A percentile compares a stretch with the other conserved stretches of the same genome.
Conservation (phyloP, 768 basidiomycete genomes). For the Pleurotus sapidus region DNA sequence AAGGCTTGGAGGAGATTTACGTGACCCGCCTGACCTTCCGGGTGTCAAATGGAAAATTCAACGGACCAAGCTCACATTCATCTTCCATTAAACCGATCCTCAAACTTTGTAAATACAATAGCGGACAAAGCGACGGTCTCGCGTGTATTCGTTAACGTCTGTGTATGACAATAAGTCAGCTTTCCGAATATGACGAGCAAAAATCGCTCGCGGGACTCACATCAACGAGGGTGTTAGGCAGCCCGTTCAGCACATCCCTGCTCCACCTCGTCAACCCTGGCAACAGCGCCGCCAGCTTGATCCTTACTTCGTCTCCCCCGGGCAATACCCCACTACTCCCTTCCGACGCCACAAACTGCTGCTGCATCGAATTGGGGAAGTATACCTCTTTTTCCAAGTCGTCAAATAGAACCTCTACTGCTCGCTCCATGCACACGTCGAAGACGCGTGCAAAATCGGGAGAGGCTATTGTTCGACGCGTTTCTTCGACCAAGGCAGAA, state of each 20-base stretch:
- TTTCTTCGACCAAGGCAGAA: conserved; percentile 63
- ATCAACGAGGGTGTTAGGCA: conserved; percentile 82
- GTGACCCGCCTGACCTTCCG: no score
- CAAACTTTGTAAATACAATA: conserved; percentile 68
- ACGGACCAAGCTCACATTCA: no score
- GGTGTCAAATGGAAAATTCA: no score
- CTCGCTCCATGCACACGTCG: conserved; percentile 68
- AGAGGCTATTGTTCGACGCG: conserved; percentile 57
- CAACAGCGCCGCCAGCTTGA: conserved; percentile 75
- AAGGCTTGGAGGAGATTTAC: no score
- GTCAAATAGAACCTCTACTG: conserved; percentile 60
- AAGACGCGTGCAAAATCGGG: conserved; percentile 71
- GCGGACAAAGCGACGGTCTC: conserved; percentile 72
- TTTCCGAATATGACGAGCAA: no score
- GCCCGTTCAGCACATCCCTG: conserved; percentile 57
- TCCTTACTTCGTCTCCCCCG: conserved; percentile 40
- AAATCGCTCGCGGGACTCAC: conserved; percentile 40
- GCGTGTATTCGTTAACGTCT: conserved; percentile 61
- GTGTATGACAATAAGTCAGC: not conserved
- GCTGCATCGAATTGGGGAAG: conserved; percentile 17
- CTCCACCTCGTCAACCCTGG: conserved; percentile 83
- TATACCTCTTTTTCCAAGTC: conserved; percentile 69
- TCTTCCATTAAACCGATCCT: conserved; percentile 38
- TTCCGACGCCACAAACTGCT: conserved; percentile 15
- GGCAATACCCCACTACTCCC: conserved; percentile 11